Percentiles rank a stretch among this genome's conserved stretches.
phyloP scores from a whole-genome alignment of 2,329 filamentous ascomycete species.

The Colletotrichum simmondsii region DNA sequence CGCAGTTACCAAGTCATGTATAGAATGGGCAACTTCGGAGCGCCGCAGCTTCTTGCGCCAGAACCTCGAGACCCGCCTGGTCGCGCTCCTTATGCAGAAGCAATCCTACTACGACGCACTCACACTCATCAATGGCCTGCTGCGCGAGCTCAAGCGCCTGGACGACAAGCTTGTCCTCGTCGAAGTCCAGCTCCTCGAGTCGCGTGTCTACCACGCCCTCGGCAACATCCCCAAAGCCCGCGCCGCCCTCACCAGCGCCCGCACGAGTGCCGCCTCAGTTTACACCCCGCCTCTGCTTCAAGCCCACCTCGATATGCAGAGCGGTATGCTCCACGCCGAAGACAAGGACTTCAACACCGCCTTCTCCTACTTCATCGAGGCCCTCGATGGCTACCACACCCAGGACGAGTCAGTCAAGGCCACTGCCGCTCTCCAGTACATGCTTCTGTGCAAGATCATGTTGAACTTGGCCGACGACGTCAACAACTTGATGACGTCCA shows the following conservation, averaged over 20 bases:
- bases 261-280: constrained; percentile 94
- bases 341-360: constrained; percentile 99
- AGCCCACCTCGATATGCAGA: constrained; percentile 98
- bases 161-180: constrained; percentile 99
- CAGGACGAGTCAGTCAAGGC: constrained; percentile 90
- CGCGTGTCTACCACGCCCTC: constrained; percentile 94
- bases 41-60: constrained; percentile 96
- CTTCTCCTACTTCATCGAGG: constrained; percentile 99
- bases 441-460: constrained; percentile 99
- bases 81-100: constrained; percentile 95
- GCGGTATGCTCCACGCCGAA: constrained; percentile 97
- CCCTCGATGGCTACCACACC: constrained; percentile 94
- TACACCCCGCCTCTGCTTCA: constrained; percentile 96
- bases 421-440: constrained; percentile 98
- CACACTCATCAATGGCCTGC: constrained; percentile 93
- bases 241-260: constrained; percentile 91
- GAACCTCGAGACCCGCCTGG: constrained; percentile 93
- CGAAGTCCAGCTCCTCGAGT: constrained; percentile 97
- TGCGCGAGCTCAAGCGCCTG: constrained; percentile 96
- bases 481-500: constrained; percentile 91
- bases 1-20: constrained; percentile 96
- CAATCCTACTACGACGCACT: constrained; percentile 97
- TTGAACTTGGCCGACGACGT: constrained; percentile 97
- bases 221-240: constrained; percentile 97
- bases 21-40: constrained; percentile 98